Evolutionary conservation across 2,329 filamentous ascomycete species (phyloP).

Genomic region (Xenosphaeropsis pyriputrescens): DNA sequence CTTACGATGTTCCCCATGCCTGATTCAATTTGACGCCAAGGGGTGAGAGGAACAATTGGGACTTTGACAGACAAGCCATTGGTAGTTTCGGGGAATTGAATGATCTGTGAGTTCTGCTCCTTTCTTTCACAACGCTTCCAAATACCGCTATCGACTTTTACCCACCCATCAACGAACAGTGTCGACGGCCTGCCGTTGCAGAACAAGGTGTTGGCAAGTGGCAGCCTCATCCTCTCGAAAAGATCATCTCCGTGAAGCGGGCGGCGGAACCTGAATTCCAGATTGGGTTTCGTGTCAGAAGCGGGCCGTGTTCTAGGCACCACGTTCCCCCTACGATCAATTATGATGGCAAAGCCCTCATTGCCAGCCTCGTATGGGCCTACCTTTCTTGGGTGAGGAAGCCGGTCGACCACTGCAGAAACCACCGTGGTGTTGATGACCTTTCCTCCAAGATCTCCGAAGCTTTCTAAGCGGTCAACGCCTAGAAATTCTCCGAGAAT

Average conservation of each 20-base stretch:
- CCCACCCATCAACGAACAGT: slow-evolving; percentile 31
- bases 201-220: slow-evolving; percentile 67
- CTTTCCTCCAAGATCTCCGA: background rate
- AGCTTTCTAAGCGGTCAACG: background rate
- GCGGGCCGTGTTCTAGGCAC: slow-evolving; percentile 31
- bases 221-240: slow-evolving; percentile 31
- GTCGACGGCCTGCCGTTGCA: slow-evolving; percentile 51
- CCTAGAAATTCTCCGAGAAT: slow-evolving; percentile 8
- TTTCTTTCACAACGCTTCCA: background rate
- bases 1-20: slow-evolving; percentile 71
- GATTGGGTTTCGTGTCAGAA: background rate
- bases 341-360: slow-evolving; percentile 35
- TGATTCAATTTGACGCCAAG: slow-evolving; percentile 42
- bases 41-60: slow-evolving; percentile 48
- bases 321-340: slow-evolving; percentile 23
- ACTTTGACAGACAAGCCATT: slow-evolving; percentile 14
- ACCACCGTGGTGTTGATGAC: slow-evolving; percentile 28
- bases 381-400: slow-evolving; percentile 13
- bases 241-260: slow-evolving; percentile 5
- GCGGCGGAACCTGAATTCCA: slow-evolving; percentile 4
- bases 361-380: slow-evolving; percentile 13
- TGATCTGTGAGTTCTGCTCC: background rate
- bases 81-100: background rate
- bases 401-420: slow-evolving; percentile 38
- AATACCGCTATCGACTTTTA: background rate